phyloP scores from a whole-genome alignment of 1,139 yeast genomes.

The Kodamaea sp. region DNA sequence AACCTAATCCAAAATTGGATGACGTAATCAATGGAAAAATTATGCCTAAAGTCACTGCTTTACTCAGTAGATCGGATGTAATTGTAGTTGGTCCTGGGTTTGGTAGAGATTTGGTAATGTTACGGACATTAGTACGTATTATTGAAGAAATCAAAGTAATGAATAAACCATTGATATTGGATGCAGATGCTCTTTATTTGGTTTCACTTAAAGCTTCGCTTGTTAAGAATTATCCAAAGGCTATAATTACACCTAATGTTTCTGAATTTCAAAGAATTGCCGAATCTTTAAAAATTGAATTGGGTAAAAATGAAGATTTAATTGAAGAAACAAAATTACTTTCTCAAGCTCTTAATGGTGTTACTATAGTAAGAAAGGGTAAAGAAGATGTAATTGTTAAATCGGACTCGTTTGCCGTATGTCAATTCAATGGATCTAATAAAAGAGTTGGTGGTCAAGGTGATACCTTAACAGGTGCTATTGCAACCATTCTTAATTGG shows the following conservation, averaged over 20 bases:
- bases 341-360: slow-evolving; percentile 57
- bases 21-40: slow-evolving; percentile 39
- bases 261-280: slow-evolving; percentile 75
- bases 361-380: slow-evolving; percentile 75
- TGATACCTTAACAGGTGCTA: slow-evolving; percentile 69
- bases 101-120: slow-evolving; percentile 75
- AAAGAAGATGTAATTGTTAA: slow-evolving; percentile 57
- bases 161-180: slow-evolving; percentile 68
- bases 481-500: slow-evolving; percentile 57
- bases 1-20: slow-evolving; percentile 18
- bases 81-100: slow-evolving; percentile 92
- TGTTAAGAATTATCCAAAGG: slow-evolving; percentile 47
- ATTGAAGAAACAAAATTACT: slow-evolving; percentile 37
- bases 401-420: slow-evolving; percentile 38
- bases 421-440: slow-evolving; percentile 53
- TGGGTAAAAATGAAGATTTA: slow-evolving; percentile 18
- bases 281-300: slow-evolving; percentile 39
- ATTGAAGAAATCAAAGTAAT: slow-evolving; percentile 52
- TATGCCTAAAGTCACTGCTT: slow-evolving; percentile 49
- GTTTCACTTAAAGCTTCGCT: slow-evolving; percentile 55
- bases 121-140: slow-evolving; percentile 54
- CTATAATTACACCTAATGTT: slow-evolving; percentile 84
- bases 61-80: slow-evolving; percentile 70
- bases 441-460: slow-evolving; percentile 90
- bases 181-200: slow-evolving; percentile 82